Evolutionary conservation across 2,329 filamentous ascomycete genomes (phyloP).

Genomic region (Beauveria pseudobassiana): DNA sequence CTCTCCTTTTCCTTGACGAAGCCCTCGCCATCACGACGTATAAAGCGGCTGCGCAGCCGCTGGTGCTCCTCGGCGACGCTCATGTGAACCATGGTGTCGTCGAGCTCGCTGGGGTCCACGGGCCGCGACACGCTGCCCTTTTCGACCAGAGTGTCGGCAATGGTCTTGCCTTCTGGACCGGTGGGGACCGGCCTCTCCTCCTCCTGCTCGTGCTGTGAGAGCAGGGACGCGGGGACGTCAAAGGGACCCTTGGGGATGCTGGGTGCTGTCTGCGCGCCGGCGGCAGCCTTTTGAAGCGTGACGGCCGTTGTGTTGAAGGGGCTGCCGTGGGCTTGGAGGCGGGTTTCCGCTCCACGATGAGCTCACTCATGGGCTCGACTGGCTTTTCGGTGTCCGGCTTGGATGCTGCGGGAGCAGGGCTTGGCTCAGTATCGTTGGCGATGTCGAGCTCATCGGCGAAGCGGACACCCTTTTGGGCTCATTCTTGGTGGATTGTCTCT

Average conservation of each 20-base stretch:
- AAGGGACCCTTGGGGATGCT: slow-evolving; percentile 33
- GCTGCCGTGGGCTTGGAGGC: slow-evolving; percentile 16
- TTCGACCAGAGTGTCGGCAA: slow-evolving; percentile 55
- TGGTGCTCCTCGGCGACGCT: slow-evolving; percentile 81
- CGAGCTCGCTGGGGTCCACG: slow-evolving; percentile 55
- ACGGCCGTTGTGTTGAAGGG: slow-evolving; percentile 30
- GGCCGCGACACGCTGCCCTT: slow-evolving; percentile 31
- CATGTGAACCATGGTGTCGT: slow-evolving; percentile 61
- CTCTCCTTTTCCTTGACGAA: slow-evolving; percentile 67
- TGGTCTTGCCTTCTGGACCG: slow-evolving; percentile 44
- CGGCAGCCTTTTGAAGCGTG: slow-evolving; percentile 43
- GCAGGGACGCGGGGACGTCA: slow-evolving; percentile 34
- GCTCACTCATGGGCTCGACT: slow-evolving; percentile 43
- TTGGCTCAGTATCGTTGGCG: slow-evolving; percentile 34
- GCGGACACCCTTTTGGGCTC: slow-evolving; percentile 63
- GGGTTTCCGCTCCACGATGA: slow-evolving; percentile 39
- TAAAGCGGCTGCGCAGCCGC: slow-evolving; percentile 71
- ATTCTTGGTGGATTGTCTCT: slow-evolving; percentile 17
- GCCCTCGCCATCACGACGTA: slow-evolving; percentile 67
- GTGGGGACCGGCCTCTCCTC: slow-evolving; percentile 32
- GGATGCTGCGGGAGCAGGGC: slow-evolving; percentile 12
- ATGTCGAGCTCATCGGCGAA: slow-evolving; percentile 72
- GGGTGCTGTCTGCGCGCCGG: slow-evolving; percentile 13
- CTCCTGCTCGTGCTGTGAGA: slow-evolving; percentile 24
- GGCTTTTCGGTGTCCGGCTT: slow-evolving; percentile 23